Base-by-base conservation (phyloP, 2,329 filamentous ascomycete genomes). In the Penicillium corylophilum region DNA sequence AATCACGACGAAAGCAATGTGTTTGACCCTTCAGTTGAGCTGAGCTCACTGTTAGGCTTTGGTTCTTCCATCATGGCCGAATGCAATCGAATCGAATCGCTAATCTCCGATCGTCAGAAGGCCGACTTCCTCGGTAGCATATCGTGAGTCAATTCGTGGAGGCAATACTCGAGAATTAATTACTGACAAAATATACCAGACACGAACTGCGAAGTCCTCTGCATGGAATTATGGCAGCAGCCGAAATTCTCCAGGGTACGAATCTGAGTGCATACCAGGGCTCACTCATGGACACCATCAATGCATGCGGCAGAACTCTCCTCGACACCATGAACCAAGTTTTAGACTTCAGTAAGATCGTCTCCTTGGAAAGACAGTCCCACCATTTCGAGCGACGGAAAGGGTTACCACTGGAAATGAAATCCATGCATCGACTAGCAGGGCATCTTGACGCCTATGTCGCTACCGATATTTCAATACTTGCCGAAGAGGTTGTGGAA, bases 401-500 rank as follows among this genome's bases (percentile, higher is more conserved):
- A 28, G 64, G 62, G 7, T 53, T 62, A 3, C 43, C 56, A 10
- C 58, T 64, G 2, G 68, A 70, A 6, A 44, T 64, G 16, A 66
- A 62, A 46, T 56, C 61, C 9, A 57, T 64, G 7, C 65, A 71
- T 45, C 66, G 63, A 31, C 55, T 70, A 5, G 66, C 67, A 1
- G 59, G 66, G 2, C 66, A 69, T 24, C 52, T 72, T 31, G 70
- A 72, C 42, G 64, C 63, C 0, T 65, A 66, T 26, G 65, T 70
- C 5, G 60, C 62, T 5, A 69, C 76, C 0, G 74, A 79, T 50
- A 62, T 81, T 1, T 72, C 74, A 15, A 66, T 74, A 2, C 57
- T 81, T 10, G 73, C 78, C 0, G 80, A 82, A 61, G 79, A 82
- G 55, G 79, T 80, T 0, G 74, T 80, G 4, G 80, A 83, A 50